Evolutionary conservation across 2,329 filamentous ascomycete species (phyloP).

Genomic region (Truncatella angustata): DNA sequence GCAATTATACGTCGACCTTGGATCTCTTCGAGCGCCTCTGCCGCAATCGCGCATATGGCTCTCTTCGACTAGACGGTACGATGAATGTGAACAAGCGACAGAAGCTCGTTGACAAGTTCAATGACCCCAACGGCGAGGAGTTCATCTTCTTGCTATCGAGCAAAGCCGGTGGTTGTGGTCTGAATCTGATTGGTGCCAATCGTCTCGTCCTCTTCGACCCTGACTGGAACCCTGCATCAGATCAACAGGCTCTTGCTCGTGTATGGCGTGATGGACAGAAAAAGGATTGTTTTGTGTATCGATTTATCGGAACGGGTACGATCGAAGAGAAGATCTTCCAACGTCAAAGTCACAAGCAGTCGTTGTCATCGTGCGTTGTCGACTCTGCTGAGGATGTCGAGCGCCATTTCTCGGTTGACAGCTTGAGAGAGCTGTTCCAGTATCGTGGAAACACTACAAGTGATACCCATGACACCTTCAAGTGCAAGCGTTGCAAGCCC

Average conservation of each 20-base stretch:
- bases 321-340: conserved; percentile 99
- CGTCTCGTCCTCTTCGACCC: conserved; percentile 90
- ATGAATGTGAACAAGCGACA: conserved; percentile 98
- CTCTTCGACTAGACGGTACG: conserved; percentile 85
- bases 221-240: conserved; percentile 96
- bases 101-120: conserved; percentile 97
- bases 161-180: conserved; percentile 94
- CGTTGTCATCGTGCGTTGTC: conserved; percentile 91
- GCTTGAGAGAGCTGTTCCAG: conserved; percentile 88
- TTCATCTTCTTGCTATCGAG: conserved; percentile 96
- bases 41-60: conserved; percentile 79
- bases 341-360: conserved; percentile 96
- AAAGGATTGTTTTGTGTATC: conserved; percentile 98
- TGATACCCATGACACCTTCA: conserved; percentile 98
- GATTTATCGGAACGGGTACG: conserved; percentile 97
- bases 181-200: conserved; percentile 77
- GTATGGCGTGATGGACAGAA: conserved; percentile 99
- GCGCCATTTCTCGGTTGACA: conserved; percentile 90
- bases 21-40: conserved; percentile 93
- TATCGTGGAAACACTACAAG: conserved; percentile 81
- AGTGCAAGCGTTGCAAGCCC: conserved; percentile 90
- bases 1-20: conserved; percentile 95
- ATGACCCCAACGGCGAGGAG: conserved; percentile 84
- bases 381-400: conserved; percentile 97
- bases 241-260: conserved; percentile 93